Evolutionary conservation across 768 basidiomycete genomes (phyloP), one percentile per base, ranked within the genome.

Genomic region (Coprinopsis marcescibilis): DNA sequence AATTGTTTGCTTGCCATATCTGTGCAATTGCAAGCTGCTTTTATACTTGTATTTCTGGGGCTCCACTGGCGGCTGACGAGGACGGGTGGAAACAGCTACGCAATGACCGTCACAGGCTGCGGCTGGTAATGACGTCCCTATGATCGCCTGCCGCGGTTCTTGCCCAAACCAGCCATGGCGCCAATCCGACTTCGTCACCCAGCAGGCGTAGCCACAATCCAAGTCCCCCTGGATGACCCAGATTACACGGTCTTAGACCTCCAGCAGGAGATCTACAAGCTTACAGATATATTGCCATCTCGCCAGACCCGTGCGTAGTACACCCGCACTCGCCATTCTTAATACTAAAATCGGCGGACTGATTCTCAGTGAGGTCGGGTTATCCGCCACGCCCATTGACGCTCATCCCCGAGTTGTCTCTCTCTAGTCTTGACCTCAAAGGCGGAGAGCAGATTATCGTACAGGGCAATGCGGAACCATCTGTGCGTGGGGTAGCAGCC

Each of bases 391-490:
- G 73, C 34, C 55, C 78, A 1, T 72, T 96, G 33, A 81, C 82
- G 3, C 65, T 87, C 29, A 68, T 87, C 25, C 84, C 88, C 2
- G 81, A 85, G 50, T 74, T 89, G 19, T 81, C 89, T 0, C 52
- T 95, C 27, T 74, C 83, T 0, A 83, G 85, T 27, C 75, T 97
- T 23, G 89, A 87, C 12, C 71, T 97, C 24, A 72, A 76, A 48
- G 61, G 69, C 13, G 89, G 92, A 2, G 95, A 97, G 45, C 90
- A 92, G 66, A 72, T 98, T 51, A 86, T 95, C 56, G 87, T 96
- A 36, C 81, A 71, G 42, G 72, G 72, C 52, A 40, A 51, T 41
- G 53, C 59, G 3, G 55, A 60, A 8, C 41, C 63, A 30, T 48
- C 54, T 29, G 32, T 57, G 14, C 52, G 50, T 46, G 43, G 20